These are phyloP conservation scores for Takashimella tepidaria DNA, from an alignment of 1,284 basidiomycete genomes.

Conservation along the genomic window DNA sequence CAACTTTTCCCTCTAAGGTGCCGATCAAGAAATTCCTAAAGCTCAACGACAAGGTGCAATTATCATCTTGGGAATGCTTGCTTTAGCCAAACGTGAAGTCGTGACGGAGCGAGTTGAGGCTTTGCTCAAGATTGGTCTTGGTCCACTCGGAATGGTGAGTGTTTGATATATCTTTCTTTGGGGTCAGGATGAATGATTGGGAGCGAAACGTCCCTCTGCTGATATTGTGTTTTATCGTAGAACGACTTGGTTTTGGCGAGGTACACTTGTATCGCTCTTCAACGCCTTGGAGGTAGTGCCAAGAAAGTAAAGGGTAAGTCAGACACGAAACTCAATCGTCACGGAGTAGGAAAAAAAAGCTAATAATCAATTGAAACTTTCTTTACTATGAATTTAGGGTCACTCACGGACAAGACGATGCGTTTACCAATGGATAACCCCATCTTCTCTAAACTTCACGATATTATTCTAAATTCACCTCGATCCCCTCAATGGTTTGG, in stretches of 20 bases:
- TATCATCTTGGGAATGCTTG: constrained; percentile 93
- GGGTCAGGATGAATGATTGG: background rate
- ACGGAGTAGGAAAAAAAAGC: background rate
- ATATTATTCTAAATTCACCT: constrained; percentile 68
- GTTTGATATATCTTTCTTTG: no score
- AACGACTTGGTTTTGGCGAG: constrained; percentile 81
- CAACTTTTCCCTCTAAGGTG: constrained; percentile 51
- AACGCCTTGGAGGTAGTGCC: constrained; percentile 84
- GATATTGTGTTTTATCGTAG: constrained; percentile 50
- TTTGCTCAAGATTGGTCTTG: constrained; percentile 84
- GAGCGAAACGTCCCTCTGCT: no score
- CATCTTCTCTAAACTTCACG: constrained; percentile 78
- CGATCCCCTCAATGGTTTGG: constrained; percentile 85
- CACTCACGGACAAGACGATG: constrained; percentile 78
- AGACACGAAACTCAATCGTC: background rate
- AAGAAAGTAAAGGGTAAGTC: constrained; percentile 89
- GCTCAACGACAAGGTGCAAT: constrained; percentile 87
- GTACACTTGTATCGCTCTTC: constrained; percentile 89
- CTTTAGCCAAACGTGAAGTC: constrained; percentile 73
- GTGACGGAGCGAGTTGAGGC: constrained; percentile 82
- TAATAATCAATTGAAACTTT: background rate
- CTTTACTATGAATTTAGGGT: constrained; percentile 54
- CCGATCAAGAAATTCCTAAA: constrained; percentile 66
- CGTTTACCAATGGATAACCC: constrained; percentile 82
- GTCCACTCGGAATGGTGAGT: constrained; percentile 69